Evolutionary conservation across 139 green algal species (phyloP).

Genomic region (Chara braunii): DNA sequence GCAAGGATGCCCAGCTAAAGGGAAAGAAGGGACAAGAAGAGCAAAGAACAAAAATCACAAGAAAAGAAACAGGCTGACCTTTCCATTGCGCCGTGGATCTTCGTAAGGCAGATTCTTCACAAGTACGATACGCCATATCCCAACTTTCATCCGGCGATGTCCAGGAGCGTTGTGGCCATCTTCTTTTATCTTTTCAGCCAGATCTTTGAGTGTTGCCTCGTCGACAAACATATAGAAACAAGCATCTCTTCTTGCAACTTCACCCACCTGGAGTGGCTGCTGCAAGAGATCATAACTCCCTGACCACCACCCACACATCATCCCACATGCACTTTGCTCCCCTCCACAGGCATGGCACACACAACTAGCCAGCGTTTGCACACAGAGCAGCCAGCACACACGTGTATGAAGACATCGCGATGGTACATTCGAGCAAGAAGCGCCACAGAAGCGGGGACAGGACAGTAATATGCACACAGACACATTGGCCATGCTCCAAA

Average conservation of each 20-base stretch:
- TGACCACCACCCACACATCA: not conserved
- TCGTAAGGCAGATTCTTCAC: slow-evolving; percentile 24
- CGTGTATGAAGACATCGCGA: too few relatives aligned
- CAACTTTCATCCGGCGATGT: slow-evolving; percentile 2
- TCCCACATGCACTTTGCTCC: not conserved
- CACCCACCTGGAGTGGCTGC: slow-evolving; percentile 28
- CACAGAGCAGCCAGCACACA: too few relatives aligned
- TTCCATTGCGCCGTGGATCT: slow-evolving; percentile 29
- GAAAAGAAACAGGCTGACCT: slow-evolving; percentile 23
- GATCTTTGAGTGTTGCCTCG: slow-evolving; percentile 21
- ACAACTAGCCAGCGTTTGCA: too few relatives aligned
- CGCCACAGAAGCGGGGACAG: too few relatives aligned
- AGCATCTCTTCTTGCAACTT: slow-evolving; percentile 3
- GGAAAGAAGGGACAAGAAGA: too few relatives aligned
- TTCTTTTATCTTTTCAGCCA: too few relatives aligned
- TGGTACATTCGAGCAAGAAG: too few relatives aligned
- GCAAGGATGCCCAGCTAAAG: too few relatives aligned
- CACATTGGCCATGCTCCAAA: too few relatives aligned
- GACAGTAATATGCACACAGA: too few relatives aligned
- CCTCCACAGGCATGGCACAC: too few relatives aligned
- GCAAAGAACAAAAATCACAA: too few relatives aligned
- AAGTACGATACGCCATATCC: slow-evolving; percentile 33
- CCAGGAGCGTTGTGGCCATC: slow-evolving; percentile 6
- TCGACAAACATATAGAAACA: slow-evolving; percentile 44
- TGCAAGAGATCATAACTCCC: slow-evolving; percentile 32